phyloP scores from a whole-genome alignment of 1,139 yeast genomes.

The Lodderomyces elongisporus region DNA sequence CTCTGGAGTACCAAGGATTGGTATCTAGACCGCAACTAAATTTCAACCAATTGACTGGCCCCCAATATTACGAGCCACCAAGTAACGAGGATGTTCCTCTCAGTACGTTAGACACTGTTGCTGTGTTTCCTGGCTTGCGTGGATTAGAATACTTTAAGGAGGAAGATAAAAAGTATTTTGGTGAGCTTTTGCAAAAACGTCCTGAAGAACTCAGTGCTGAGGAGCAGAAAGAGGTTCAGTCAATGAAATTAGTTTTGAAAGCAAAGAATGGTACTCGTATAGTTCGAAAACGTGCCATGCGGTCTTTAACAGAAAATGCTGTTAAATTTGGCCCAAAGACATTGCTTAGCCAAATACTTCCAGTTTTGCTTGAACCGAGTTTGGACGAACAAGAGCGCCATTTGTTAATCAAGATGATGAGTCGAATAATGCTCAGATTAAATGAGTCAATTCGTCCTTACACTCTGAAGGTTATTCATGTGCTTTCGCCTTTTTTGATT shows the following conservation, averaged over 20 bases:
- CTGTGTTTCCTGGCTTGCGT: conserved; percentile 56
- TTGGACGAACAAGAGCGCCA: conserved; percentile 85
- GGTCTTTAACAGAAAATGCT: conserved; percentile 64
- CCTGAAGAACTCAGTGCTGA: conserved; percentile 34
- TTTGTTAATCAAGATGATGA: conserved; percentile 68
- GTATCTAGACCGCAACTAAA: conserved; percentile 27
- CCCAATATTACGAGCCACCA: conserved; percentile 24
- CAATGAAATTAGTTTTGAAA: conserved; percentile 59
- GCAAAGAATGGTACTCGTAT: conserved; percentile 75
- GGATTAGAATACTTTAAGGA: conserved; percentile 62
- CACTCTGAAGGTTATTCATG: conserved; percentile 67
- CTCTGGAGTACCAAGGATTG: conserved; percentile 40
- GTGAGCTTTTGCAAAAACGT: conserved; percentile 45
- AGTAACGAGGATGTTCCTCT: conserved; percentile 4
- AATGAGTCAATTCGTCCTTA: conserved; percentile 67
- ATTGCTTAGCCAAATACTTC: conserved; percentile 65
- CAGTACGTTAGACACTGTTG: not conserved
- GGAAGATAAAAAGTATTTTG: conserved; percentile 70
- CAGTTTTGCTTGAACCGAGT: conserved; percentile 65
- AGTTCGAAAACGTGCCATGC: conserved; percentile 64
- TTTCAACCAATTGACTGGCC: conserved; percentile 15
- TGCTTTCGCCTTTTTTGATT: conserved; percentile 71
- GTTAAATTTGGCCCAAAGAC: conserved; percentile 63
- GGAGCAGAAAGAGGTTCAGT: conserved; percentile 56
- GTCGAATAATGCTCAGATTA: conserved; percentile 60